phyloP scores from a whole-genome alignment of 805 yeast genomes.

The Barnettozyma populi region DNA sequence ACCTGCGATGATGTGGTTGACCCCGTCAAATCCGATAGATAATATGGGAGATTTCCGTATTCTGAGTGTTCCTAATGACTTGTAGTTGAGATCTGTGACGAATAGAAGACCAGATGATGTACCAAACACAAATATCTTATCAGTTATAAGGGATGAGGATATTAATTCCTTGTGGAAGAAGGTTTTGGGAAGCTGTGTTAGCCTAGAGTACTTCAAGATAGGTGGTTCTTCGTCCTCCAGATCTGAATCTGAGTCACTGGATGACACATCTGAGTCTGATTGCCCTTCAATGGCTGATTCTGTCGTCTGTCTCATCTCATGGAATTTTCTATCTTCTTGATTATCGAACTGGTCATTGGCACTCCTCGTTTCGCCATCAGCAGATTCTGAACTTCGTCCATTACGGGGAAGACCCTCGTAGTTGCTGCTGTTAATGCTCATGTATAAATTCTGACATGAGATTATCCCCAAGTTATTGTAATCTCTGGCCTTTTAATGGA shows the following conservation, averaged over 20 bases:
- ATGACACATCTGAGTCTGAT: conserved; percentile 4
- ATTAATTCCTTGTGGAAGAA: conserved; percentile 75
- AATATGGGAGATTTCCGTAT: conserved; percentile 84
- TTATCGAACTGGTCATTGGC: background rate
- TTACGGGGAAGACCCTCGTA: background rate
- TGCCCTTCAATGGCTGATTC: background rate
- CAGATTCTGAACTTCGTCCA: background rate
- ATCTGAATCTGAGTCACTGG: conserved; percentile 21
- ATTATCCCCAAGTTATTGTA: background rate
- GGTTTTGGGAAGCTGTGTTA: conserved; percentile 59
- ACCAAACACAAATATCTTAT: conserved; percentile 67
- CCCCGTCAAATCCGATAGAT: conserved; percentile 67
- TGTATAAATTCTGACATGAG: background rate
- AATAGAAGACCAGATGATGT: conserved; percentile 86
- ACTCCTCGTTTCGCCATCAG: background rate
- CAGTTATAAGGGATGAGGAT: conserved; percentile 60
- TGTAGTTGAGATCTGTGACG: conserved; percentile 53
- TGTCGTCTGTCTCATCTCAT: background rate
- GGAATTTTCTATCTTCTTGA: background rate
- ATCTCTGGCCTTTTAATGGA: background rate
- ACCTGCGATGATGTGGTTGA: conserved; percentile 69
- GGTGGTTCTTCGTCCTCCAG: conserved; percentile 64
- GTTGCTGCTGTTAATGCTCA: background rate
- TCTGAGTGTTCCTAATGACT: conserved; percentile 63
- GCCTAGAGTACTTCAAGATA: conserved; percentile 64